These are phyloP conservation scores for Fusarium sp. DNA, from an alignment of 2,329 filamentous ascomycete species.

Conservation along the genomic window DNA sequence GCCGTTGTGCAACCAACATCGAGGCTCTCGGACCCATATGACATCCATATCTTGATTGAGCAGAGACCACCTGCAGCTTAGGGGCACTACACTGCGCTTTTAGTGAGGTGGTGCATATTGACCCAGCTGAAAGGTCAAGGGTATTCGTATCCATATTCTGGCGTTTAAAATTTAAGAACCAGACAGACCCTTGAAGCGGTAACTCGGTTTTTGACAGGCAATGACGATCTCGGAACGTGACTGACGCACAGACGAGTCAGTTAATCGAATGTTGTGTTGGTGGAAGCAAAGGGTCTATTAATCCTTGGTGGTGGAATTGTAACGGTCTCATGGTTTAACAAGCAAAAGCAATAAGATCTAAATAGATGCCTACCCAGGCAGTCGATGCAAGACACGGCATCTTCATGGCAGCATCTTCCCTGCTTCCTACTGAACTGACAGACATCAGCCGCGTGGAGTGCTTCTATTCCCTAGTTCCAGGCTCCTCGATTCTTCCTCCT, in stretches of 20 bases:
- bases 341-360: slow-evolving; percentile 25
- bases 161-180: slow-evolving; percentile 8
- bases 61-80: slow-evolving; percentile 36
- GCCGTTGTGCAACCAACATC: slow-evolving; percentile 31
- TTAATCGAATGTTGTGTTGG: not conserved
- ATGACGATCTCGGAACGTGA: not conserved
- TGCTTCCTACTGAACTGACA: slow-evolving; percentile 12
- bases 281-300: not conserved
- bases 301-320: not conserved
- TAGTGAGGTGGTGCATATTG: slow-evolving; percentile 34
- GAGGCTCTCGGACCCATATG: slow-evolving; percentile 35
- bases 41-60: slow-evolving; percentile 31
- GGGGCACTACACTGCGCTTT: slow-evolving; percentile 13
- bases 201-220: not conserved
- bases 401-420: slow-evolving; percentile 12
- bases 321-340: slow-evolving; percentile 20
- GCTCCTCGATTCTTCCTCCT: not conserved
- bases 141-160: slow-evolving; percentile 19
- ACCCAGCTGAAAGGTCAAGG: slow-evolving; percentile 40
- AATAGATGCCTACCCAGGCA: not conserved
- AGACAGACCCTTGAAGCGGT: slow-evolving; percentile 21
- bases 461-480: not conserved
- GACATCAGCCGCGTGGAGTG: slow-evolving; percentile 24
- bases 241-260: slow-evolving; percentile 27
- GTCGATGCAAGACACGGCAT: slow-evolving; percentile 1